These are phyloP conservation scores for Sporobolomyces pararoseus DNA, from an alignment of 768 basidiomycete genomes.

Conservation along the genomic window DNA sequence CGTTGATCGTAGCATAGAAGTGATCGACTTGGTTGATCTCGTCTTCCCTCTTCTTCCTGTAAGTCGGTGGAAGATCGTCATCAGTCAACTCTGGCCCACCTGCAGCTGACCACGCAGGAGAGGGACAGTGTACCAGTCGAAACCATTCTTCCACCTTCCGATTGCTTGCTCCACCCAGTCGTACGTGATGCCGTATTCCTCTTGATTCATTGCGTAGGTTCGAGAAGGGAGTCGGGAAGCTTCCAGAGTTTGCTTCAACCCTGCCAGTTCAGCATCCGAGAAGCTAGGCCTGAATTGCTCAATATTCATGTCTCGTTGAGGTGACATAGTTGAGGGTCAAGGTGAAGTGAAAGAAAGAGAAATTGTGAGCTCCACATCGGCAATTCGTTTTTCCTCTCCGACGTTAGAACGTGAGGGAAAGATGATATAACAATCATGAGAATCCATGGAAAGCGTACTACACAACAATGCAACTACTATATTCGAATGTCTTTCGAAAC, in stretches of 20 bases:
- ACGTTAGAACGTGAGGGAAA: no score
- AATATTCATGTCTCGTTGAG: slow-evolving; percentile 14
- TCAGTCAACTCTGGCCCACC: not conserved
- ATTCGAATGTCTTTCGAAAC: no score
- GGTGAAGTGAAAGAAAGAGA: not conserved
- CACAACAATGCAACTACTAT: slow-evolving; percentile 6
- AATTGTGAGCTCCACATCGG: not conserved
- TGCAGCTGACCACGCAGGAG: not conserved
- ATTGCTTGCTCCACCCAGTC: slow-evolving; percentile 29
- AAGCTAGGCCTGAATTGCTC: slow-evolving; percentile 28
- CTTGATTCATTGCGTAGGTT: slow-evolving; percentile 21
- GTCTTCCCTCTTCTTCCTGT: slow-evolving; percentile 34
- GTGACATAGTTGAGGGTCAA: slow-evolving; percentile 1
- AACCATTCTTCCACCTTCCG: slow-evolving; percentile 36
- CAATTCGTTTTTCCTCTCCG: not conserved
- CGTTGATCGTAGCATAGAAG: slow-evolving; percentile 34
- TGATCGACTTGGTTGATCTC: slow-evolving; percentile 40
- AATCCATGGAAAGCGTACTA: not conserved
- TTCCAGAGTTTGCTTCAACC: not conserved
- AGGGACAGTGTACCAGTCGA: slow-evolving; percentile 27
- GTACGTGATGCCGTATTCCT: slow-evolving; percentile 25
- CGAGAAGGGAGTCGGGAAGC: slow-evolving; percentile 6
- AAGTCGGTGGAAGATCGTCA: no score
- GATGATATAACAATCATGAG: no score
- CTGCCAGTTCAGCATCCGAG: slow-evolving; percentile 11